Evolutionary conservation across 2,329 filamentous ascomycete species (phyloP).

Genomic region (Berkeleyomyces basicola): DNA sequence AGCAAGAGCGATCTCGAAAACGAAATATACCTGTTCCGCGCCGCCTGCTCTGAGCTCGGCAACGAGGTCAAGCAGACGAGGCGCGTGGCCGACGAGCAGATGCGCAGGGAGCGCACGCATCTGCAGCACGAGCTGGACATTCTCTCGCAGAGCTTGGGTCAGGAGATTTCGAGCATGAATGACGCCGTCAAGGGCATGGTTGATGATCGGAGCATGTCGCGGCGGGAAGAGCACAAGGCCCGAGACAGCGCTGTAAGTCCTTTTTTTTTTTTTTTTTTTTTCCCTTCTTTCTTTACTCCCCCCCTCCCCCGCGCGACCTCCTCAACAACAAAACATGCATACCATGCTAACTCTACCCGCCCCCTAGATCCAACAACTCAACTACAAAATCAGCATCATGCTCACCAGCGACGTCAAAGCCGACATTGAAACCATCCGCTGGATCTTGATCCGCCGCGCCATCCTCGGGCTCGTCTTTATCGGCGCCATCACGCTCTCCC

Average conservation of each 20-base stretch:
- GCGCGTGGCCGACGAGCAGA: conserved; percentile 60
- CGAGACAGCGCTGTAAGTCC: conserved; percentile 59
- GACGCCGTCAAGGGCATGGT: conserved; percentile 93
- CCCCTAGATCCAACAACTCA: conserved; percentile 80
- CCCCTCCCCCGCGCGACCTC: neutral
- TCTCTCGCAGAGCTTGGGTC: conserved; percentile 63
- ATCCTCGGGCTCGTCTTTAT: conserved; percentile 50
- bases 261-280: neutral
- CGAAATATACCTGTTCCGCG: conserved; percentile 79
- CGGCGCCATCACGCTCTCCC: conserved; percentile 42
- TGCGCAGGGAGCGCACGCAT: conserved; percentile 66
- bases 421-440: conserved; percentile 79
- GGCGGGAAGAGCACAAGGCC: conserved; percentile 70
- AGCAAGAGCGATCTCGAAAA: conserved; percentile 91
- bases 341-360: conserved; percentile 13
- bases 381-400: conserved; percentile 85
- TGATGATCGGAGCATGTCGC: conserved; percentile 86
- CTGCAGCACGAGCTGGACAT: conserved; percentile 95
- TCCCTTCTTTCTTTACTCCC: no score
- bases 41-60: conserved; percentile 79
- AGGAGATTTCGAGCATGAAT: conserved; percentile 66
- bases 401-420: conserved; percentile 83
- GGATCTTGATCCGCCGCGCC: conserved; percentile 56
- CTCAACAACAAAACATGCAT: neutral
- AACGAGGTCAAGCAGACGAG: conserved; percentile 72